phyloP scores from a whole-genome alignment of 1,284 basidiomycete species.

The Heterobasidion irregulare region DNA sequence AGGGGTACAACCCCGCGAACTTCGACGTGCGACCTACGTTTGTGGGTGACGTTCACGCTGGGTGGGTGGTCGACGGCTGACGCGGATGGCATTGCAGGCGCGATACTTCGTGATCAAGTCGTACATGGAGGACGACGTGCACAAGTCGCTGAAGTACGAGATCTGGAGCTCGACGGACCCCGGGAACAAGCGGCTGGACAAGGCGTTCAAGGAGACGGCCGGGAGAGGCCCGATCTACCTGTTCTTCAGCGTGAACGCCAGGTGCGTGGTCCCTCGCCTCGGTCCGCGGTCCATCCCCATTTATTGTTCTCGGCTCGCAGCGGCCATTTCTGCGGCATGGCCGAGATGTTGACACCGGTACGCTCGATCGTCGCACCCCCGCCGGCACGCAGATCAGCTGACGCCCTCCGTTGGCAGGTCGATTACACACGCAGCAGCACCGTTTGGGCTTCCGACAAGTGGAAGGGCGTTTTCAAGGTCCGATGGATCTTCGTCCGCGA shows the following conservation, averaged over 20 bases:
- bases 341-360: slow-evolving; percentile 89
- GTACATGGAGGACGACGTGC: slow-evolving; percentile 96
- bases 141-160: slow-evolving; percentile 93
- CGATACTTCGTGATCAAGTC: slow-evolving; percentile 96
- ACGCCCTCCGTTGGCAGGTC: slow-evolving; percentile 31
- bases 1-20: slow-evolving; percentile 85
- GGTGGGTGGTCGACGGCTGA: too few relatives aligned
- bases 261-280: slow-evolving; percentile 25
- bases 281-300: not conserved
- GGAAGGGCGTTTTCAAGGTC: slow-evolving; percentile 96
- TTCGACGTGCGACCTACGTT: slow-evolving; percentile 79
- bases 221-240: slow-evolving; percentile 88
- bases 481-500: slow-evolving; percentile 94
- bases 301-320: slow-evolving; percentile 25
- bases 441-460: slow-evolving; percentile 97
- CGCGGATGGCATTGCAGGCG: slow-evolving; percentile 38
- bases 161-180: slow-evolving; percentile 96
- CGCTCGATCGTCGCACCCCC: slow-evolving; percentile 9
- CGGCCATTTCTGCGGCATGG: slow-evolving; percentile 95
- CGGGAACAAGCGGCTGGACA: slow-evolving; percentile 92
- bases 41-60: slow-evolving; percentile 32
- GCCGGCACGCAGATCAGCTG: not conserved
- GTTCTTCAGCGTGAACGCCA: slow-evolving; percentile 94
- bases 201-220: slow-evolving; percentile 86
- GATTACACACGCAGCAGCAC: slow-evolving; percentile 83